Percentiles rank a stretch among this genome's conserved stretches.
Conservation (phyloP, 805 yeast species). For the Yamadazyma tumulicola region DNA sequence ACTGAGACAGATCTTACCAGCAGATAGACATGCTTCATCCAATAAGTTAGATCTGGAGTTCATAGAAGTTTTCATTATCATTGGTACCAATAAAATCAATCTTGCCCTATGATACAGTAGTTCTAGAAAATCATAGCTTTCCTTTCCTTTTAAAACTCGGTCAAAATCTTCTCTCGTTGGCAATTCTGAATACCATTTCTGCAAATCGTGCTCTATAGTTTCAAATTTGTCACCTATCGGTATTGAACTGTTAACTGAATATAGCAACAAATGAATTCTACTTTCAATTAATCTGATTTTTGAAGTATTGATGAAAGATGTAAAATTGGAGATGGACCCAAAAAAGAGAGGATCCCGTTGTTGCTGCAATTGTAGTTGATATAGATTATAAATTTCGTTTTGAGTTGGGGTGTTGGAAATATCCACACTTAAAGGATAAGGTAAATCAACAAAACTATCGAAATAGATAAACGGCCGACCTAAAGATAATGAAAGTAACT, state of each 20-base stretch:
- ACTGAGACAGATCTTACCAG: conserved; percentile 11
- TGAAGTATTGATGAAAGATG: conserved; percentile 9
- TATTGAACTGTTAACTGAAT: conserved; percentile 7
- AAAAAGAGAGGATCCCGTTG: conserved; percentile 4
- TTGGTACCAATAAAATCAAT: conserved; percentile 9
- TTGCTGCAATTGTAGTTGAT: conserved; percentile 9
- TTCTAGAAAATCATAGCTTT: conserved; percentile 12
- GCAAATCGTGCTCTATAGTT: conserved; percentile 6
- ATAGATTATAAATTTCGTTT: conserved; percentile 6
- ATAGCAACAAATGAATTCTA: conserved; percentile 10
- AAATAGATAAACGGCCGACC: conserved; percentile 10
- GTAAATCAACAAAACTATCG: conserved; percentile 9
- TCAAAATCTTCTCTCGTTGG: conserved; percentile 11
- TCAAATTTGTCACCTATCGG: conserved; percentile 10
- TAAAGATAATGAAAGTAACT: conserved; percentile 9
- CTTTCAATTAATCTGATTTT: conserved; percentile 11
- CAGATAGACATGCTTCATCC: conserved; percentile 12
- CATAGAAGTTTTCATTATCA: conserved; percentile 7
- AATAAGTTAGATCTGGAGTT: conserved; percentile 5
- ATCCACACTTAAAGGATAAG: conserved; percentile 10
- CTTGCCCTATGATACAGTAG: conserved; percentile 13
- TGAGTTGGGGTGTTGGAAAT: conserved; percentile 5
- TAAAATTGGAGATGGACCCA: conserved; percentile 9
- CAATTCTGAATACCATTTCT: conserved; percentile 7
- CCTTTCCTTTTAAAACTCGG: conserved; percentile 9